Conservation (phyloP, 495 filamentous ascomycete species). For the Podospora australis region DNA sequence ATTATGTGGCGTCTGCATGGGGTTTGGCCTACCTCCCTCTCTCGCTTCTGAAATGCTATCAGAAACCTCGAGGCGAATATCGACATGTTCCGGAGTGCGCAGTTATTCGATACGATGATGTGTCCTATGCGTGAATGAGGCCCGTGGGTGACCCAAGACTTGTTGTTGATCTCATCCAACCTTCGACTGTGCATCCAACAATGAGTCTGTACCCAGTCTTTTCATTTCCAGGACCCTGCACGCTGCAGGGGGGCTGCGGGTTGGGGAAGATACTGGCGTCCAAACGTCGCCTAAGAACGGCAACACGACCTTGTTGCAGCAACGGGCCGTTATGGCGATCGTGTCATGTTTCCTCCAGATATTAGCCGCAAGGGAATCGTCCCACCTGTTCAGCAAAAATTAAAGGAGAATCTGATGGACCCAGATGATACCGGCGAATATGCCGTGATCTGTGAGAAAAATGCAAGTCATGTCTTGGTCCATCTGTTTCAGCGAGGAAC, state of each 20-base stretch:
- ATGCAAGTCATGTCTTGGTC: too few species aligned
- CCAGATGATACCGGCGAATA: background rate
- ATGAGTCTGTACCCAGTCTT: background rate
- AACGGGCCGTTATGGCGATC: slow-evolving; percentile 14
- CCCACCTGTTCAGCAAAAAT: background rate
- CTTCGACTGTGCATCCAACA: background rate
- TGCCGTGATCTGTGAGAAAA: background rate
- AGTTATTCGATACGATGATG: too few species aligned
- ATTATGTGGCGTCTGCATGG: slow-evolving; percentile 16
- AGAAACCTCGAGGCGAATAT: too few species aligned
- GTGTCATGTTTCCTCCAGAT: slow-evolving; percentile 2
- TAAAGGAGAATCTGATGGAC: background rate
- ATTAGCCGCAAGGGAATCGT: slow-evolving; percentile 9
- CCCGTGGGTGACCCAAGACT: too few species aligned
- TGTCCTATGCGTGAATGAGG: too few species aligned
- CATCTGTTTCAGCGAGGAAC: background rate
- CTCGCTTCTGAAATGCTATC: too few species aligned
- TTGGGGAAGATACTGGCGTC: background rate
- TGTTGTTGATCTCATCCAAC: too few species aligned
- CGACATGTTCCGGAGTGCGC: too few species aligned
- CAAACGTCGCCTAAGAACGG: slow-evolving; percentile 3
- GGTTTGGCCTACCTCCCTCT: too few species aligned
- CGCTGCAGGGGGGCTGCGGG: slow-evolving; percentile 5
- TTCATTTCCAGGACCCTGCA: slow-evolving; percentile 8
- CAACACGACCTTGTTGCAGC: slow-evolving; percentile 6